Evolutionary conservation across 495 filamentous ascomycete genomes (phyloP).

Genomic region (Xylaria telfairii): DNA sequence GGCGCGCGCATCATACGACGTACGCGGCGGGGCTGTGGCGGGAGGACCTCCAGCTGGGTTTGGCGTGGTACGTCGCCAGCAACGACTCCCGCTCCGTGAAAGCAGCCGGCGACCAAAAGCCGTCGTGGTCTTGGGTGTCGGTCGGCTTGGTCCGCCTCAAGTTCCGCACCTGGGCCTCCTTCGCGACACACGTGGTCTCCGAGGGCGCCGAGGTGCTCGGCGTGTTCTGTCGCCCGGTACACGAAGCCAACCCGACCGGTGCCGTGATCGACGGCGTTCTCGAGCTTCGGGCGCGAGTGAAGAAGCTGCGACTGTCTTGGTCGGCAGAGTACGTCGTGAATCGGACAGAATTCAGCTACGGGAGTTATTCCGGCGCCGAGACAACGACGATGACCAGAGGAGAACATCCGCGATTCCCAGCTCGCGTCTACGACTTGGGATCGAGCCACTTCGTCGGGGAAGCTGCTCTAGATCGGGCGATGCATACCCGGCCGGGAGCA

Average conservation of each 20-base stretch:
- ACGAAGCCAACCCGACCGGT: not conserved
- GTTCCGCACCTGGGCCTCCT: conserved; percentile 11
- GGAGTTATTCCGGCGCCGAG: not conserved
- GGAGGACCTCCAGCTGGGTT: conserved; percentile 28
- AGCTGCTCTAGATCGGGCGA: conserved; percentile 3
- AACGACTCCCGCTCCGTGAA: conserved; percentile 20
- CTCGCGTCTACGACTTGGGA: not conserved
- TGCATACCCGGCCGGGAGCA: not conserved
- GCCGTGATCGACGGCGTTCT: not conserved
- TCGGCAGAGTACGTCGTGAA: not conserved
- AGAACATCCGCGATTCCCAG: conserved; percentile 8
- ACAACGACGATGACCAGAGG: conserved; percentile 1
- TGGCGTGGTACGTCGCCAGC: conserved; percentile 32
- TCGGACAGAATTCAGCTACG: conserved; percentile 2
- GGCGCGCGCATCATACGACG: conserved; percentile 8
- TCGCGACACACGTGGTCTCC: not conserved
- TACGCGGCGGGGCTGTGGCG: conserved; percentile 37
- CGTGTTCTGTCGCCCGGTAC: not conserved
- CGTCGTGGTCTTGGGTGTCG: conserved; percentile 36
- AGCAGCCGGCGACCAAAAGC: conserved; percentile 15
- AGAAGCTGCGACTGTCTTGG: conserved; percentile 8
- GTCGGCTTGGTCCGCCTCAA: conserved; percentile 29
- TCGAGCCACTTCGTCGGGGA: not conserved
- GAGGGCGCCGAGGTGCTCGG: conserved; percentile 1
- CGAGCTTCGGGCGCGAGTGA: conserved; percentile 7